A percentile compares a stretch with the other conserved stretches of the same genome.
phyloP scores from a whole-genome alignment of 805 yeast genomes.

The Kodamaea restingae region DNA sequence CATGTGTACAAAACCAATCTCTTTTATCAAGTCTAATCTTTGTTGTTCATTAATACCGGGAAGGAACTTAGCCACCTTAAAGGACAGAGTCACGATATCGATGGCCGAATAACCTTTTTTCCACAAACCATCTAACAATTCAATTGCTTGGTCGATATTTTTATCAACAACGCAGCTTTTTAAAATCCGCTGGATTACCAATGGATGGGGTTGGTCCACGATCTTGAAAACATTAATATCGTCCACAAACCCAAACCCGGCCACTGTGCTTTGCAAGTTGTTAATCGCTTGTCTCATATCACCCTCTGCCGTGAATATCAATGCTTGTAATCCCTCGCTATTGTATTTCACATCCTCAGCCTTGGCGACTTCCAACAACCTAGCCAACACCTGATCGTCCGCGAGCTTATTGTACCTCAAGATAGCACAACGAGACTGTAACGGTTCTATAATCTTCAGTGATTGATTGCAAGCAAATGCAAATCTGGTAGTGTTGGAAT shows the following conservation, averaged over 20 bases:
- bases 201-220: slow-evolving; percentile 95
- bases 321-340: slow-evolving; percentile 88
- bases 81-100: slow-evolving; percentile 87
- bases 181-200: slow-evolving; percentile 65
- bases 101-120: slow-evolving; percentile 87
- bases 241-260: slow-evolving; percentile 90
- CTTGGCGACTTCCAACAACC: slow-evolving; percentile 67
- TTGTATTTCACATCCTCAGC: slow-evolving; percentile 71
- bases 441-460: slow-evolving; percentile 91
- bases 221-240: slow-evolving; percentile 91
- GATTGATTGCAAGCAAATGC: slow-evolving; percentile 98
- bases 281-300: slow-evolving; percentile 98
- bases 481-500: slow-evolving; percentile 92
- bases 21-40: slow-evolving; percentile 73
- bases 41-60: slow-evolving; percentile 62
- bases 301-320: slow-evolving; percentile 94
- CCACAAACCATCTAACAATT: slow-evolving; percentile 69
- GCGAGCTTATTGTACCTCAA: slow-evolving; percentile 74
- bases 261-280: slow-evolving; percentile 87
- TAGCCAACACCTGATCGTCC: slow-evolving; percentile 79
- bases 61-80: slow-evolving; percentile 78
- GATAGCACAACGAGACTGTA: slow-evolving; percentile 95
- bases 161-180: slow-evolving; percentile 36
- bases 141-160: slow-evolving; percentile 62
- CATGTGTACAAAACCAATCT: slow-evolving; percentile 90